Conservation (phyloP, 345 rosid species). For the Brassica rapa region DNA sequence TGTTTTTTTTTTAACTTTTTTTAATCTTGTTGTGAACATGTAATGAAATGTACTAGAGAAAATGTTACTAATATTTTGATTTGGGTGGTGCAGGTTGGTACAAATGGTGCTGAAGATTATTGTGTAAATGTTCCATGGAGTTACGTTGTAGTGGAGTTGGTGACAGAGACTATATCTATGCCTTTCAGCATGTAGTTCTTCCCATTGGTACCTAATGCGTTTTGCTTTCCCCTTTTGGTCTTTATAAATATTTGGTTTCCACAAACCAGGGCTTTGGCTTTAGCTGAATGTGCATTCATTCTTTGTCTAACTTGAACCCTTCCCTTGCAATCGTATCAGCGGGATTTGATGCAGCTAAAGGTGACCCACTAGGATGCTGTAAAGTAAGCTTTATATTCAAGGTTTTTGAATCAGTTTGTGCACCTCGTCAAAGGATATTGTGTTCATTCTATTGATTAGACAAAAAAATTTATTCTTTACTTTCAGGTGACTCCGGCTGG, state of each 20-base stretch:
- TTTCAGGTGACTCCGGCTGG: conserved; percentile 86
- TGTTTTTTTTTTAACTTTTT: too few species aligned
- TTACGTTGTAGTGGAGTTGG: conserved; percentile 90
- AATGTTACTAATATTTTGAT: too few species aligned
- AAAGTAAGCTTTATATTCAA: conserved; percentile 72
- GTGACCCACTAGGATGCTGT: conserved; percentile 96
- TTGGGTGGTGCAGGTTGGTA: conserved; percentile 63
- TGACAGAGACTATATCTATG: conserved; percentile 89
- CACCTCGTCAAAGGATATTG: not conserved
- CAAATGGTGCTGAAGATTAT: conserved; percentile 83
- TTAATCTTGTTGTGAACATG: too few species aligned
- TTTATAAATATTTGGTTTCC: too few species aligned
- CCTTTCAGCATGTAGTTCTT: conserved; percentile 82
- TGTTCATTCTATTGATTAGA: not conserved
- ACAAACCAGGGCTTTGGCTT: too few species aligned
- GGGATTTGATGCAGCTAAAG: conserved; percentile 99
- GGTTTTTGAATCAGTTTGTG: too few species aligned
- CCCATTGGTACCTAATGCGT: too few species aligned
- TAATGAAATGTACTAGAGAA: too few species aligned
- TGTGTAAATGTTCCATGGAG: conserved; percentile 98
- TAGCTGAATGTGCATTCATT: not conserved
- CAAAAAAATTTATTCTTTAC: not conserved
- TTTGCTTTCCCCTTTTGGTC: too few species aligned
- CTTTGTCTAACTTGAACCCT: not conserved
- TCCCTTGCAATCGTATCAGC: conserved; percentile 82